Evolutionary conservation across 1,284 basidiomycete genomes (phyloP), one percentile per base, ranked within the genome.

Genomic region (Papiliotrema fonsecae): DNA sequence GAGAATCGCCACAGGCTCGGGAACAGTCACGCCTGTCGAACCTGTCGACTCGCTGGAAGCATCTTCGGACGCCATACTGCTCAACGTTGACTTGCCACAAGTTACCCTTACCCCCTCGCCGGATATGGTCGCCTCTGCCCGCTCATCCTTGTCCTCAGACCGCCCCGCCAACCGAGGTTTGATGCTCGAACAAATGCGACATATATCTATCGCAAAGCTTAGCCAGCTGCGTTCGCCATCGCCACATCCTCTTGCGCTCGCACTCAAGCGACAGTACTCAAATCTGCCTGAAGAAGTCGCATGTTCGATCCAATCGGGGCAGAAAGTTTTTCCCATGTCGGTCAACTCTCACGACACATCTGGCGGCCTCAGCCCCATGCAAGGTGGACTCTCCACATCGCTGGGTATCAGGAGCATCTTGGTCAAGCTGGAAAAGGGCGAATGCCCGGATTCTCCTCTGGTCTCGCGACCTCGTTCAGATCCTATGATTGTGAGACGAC

Each of bases 271-370:
- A 22, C 67, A 68, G 45, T 50, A 60, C 42, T 57, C 51, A 35
- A 58, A 61, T 45, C 62, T 71, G 1, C 67, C 67, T 1, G 59
- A 66, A 44, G 69, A 69, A 53, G 61, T 71, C 9, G 67, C 69
- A 6, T 57, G 59, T 36, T 62, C 65, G 0, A 62, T 71, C 36
- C 63, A 61, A 19, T 52, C 64, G 10, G 60, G 63, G 13, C 55
- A 59, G 48, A 57, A 63, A 11, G 61, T 66, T n/a, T 71, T 64
- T 51, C 69, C 69, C 1, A 50, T 55, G 37, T 64, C 61, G 16
- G 65, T 69, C 52, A 71, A 71, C 48, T 25, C 48, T 2, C 48
- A 44, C 16, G 50, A 57, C 43, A 31, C 47, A 28, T 22, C 32
- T 4, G 41, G 40, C 18, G 51, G 54, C n/a, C 51, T 65, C 5